These are phyloP conservation scores for Delitschia confertaspora DNA, from an alignment of 495 filamentous ascomycete species.

Conservation along the genomic window DNA sequence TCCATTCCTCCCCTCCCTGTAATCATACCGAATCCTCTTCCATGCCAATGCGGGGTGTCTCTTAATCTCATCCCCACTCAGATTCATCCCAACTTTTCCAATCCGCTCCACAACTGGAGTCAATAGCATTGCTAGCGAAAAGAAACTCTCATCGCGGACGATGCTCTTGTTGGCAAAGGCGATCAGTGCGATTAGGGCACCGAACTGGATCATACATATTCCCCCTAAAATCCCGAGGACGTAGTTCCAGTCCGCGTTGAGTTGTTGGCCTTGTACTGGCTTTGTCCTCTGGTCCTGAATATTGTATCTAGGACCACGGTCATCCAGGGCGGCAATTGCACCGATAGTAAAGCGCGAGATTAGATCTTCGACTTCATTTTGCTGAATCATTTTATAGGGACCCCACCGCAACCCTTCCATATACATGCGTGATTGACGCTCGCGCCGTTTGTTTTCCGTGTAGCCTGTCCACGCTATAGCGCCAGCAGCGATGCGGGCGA, in stretches of 20 bases:
- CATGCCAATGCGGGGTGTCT: conserved; percentile 13
- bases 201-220: conserved; percentile 21
- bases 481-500: conserved; percentile 19
- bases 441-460: not conserved
- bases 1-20: conserved; percentile 24
- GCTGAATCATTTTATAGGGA: conserved; percentile 9
- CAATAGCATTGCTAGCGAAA: conserved; percentile 23
- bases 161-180: conserved; percentile 21
- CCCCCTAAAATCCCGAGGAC: conserved; percentile 11
- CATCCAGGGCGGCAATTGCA: conserved; percentile 22
- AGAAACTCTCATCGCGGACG: conserved; percentile 24
- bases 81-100: conserved; percentile 17
- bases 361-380: conserved; percentile 14
- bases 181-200: conserved; percentile 17
- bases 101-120: conserved; percentile 19
- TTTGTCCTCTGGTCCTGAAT: conserved; percentile 11
- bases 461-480: conserved; percentile 25
- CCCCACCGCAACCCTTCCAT: conserved; percentile 15
- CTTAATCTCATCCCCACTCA: conserved; percentile 25
- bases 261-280: conserved; percentile 16
- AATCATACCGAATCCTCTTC: conserved; percentile 25
- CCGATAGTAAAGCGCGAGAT: conserved; percentile 20
- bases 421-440: conserved; percentile 11
- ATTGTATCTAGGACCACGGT: conserved; percentile 16
- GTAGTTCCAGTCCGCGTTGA: conserved; percentile 23